Conservation (phyloP, 306 rosid species). For the Quercus gilva region DNA sequence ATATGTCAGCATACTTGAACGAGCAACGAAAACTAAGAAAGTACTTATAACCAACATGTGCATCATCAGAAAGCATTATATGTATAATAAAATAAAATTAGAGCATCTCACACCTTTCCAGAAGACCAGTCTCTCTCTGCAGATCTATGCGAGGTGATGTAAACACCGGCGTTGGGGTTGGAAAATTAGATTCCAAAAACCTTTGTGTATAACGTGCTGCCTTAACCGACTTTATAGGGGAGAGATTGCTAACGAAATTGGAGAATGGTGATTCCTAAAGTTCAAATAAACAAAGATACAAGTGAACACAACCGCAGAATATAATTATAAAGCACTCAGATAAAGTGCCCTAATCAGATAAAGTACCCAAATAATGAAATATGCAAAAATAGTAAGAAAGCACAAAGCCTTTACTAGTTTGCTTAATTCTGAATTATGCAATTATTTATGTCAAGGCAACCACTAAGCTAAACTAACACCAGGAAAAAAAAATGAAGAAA, state of each 20-base stretch:
- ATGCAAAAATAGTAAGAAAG: background rate
- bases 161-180: slow-evolving; percentile 13
- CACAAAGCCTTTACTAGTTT: background rate
- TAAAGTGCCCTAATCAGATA: background rate
- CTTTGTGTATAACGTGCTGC: background rate
- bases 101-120: slow-evolving; percentile 5
- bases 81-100: background rate
- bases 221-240: slow-evolving; percentile 12
- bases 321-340: background rate
- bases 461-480: background rate
- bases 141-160: slow-evolving; percentile 20
- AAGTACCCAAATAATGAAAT: background rate
- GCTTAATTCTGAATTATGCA: background rate
- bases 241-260: slow-evolving; percentile 15
- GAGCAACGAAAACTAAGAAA: background rate
- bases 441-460: background rate
- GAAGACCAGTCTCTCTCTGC: slow-evolving; percentile 10
- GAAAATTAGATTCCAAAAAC: slow-evolving; percentile 9
- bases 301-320: background rate
- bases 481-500: background rate
- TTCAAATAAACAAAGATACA: background rate
- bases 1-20: background rate
- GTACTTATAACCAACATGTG: background rate
- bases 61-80: background rate
- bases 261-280: slow-evolving; percentile 19